Evolutionary conservation across 2,329 filamentous ascomycete genomes (phyloP).

Genomic region (Clarireedia sp.): DNA sequence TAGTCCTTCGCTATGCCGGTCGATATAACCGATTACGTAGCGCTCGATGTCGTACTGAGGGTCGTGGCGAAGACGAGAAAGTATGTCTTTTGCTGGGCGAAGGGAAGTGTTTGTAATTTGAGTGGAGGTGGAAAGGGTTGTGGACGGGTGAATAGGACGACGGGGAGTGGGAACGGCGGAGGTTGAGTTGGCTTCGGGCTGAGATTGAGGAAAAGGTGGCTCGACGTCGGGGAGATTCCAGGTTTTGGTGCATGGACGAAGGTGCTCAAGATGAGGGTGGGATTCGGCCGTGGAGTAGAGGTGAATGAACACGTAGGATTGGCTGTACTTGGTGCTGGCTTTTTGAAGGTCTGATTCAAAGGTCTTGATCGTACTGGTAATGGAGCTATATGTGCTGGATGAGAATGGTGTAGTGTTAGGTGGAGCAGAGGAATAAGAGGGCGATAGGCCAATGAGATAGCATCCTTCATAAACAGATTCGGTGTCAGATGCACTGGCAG

Average conservation of each 20-base stretch:
- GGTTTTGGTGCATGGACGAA: background rate
- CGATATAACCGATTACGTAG: conserved; percentile 19
- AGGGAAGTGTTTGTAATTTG: background rate
- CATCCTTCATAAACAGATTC: conserved; percentile 16
- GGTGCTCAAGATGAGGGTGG: background rate
- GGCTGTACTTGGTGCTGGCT: too few relatives aligned
- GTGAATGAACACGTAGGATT: background rate
- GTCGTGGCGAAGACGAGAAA: conserved; percentile 19
- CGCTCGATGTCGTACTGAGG: conserved; percentile 17
- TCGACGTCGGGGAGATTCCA: background rate
- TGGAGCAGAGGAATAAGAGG: background rate
- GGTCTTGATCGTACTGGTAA: background rate
- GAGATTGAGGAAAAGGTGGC: background rate
- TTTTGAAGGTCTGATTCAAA: too few relatives aligned
- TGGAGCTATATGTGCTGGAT: background rate
- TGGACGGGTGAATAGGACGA: too few relatives aligned
- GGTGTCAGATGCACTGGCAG: background rate
- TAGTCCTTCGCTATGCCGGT: conserved; percentile 12
- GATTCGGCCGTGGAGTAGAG: background rate
- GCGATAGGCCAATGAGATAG: conserved; percentile 11
- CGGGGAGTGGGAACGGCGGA: too few relatives aligned
- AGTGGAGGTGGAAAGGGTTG: too few relatives aligned
- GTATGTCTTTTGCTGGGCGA: conserved; percentile 9
- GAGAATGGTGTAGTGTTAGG: background rate
- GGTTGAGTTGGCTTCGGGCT: background rate